These are phyloP conservation scores for Malus hybrid DNA, from an alignment of 331 rosid species.

Conservation along the genomic window DNA sequence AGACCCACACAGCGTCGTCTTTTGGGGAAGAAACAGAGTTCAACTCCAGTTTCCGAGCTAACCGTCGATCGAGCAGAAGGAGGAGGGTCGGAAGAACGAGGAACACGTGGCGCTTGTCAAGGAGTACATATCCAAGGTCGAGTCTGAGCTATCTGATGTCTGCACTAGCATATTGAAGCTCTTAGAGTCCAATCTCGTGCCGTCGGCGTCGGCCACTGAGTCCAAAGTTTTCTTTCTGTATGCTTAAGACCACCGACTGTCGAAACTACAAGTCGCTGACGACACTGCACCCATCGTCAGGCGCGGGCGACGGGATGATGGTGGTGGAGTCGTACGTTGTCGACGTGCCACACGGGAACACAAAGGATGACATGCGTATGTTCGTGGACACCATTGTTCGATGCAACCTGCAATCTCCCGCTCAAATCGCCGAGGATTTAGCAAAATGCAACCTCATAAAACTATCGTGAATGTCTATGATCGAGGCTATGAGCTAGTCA, in stretches of 20 bases:
- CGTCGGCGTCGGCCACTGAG: too few relatives aligned
- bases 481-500: background rate
- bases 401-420: slow-evolving; percentile 82
- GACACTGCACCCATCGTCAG: slow-evolving; percentile 49
- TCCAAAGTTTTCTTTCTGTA: too few relatives aligned
- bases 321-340: slow-evolving; percentile 90
- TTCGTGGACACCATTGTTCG: slow-evolving; percentile 87
- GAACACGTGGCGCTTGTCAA: too few relatives aligned
- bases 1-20: too few relatives aligned
- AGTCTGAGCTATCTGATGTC: too few relatives aligned
- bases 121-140: too few relatives aligned
- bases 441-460: background rate
- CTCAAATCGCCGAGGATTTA: slow-evolving; percentile 60
- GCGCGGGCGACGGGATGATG: slow-evolving; percentile 33
- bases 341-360: slow-evolving; percentile 79
- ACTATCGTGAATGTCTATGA: background rate
- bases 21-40: too few relatives aligned
- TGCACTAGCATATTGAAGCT: too few relatives aligned
- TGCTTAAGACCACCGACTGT: slow-evolving; percentile 52
- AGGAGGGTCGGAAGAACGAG: too few relatives aligned
- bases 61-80: too few relatives aligned
- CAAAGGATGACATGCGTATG: slow-evolving; percentile 63
- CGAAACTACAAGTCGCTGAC: slow-evolving; percentile 73
- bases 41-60: too few relatives aligned
- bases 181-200: too few relatives aligned